Conservation (phyloP, 2,329 filamentous ascomycete species). For the Ascochyta viciae-villosae region DNA sequence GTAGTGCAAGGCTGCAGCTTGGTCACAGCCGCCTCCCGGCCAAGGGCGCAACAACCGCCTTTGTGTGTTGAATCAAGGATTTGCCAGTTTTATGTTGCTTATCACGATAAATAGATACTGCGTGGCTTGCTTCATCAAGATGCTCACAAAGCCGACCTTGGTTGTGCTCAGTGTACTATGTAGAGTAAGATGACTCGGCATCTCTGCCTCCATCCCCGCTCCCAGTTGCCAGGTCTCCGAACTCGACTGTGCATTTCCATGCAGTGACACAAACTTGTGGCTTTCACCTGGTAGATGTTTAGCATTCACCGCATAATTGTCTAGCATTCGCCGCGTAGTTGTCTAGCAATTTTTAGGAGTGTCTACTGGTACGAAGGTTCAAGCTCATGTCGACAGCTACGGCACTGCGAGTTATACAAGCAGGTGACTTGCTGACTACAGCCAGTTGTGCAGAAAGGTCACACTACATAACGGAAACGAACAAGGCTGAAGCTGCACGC, state of each 20-base stretch:
- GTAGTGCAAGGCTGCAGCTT: conserved; percentile 13
- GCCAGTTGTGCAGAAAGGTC: not conserved
- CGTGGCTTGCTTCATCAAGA: not conserved
- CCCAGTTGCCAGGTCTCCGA: conserved; percentile 3
- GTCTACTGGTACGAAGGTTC: no score
- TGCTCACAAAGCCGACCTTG: not conserved
- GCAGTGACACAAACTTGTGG: not conserved
- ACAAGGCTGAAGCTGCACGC: not conserved
- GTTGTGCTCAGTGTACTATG: no score
- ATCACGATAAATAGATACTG: not conserved
- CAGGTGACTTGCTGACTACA: no score
- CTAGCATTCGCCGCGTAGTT: no score
- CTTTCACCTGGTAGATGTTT: no score
- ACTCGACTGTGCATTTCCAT: not conserved
- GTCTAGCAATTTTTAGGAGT: no score
- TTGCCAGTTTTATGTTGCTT: not conserved
- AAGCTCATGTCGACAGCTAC: no score
- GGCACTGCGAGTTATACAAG: not conserved
- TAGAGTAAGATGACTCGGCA: conserved; percentile 3
- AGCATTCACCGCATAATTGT: no score
- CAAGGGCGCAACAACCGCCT: conserved; percentile 5
- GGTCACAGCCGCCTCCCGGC: not conserved
- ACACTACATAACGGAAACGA: not conserved
- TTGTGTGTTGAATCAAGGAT: not conserved
- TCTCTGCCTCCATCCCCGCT: conserved; percentile 1